Conservation (phyloP, 1,284 basidiomycete species). For the Lignosus rhinocerotis region DNA sequence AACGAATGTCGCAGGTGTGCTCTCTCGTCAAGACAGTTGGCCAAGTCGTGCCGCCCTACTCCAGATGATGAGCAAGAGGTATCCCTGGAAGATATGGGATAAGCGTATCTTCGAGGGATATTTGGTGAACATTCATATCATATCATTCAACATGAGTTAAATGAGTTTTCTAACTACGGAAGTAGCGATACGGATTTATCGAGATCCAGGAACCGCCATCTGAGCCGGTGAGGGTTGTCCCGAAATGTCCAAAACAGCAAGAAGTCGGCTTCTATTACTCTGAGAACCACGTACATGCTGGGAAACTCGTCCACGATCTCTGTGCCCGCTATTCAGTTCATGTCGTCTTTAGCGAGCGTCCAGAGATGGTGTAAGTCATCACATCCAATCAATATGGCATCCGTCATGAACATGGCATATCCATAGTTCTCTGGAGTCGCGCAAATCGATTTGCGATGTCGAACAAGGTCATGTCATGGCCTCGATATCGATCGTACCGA, state of each 20-base stretch:
- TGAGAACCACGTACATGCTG: not conserved
- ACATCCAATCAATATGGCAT: not conserved
- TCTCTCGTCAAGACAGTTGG: not conserved
- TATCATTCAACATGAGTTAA: too few species aligned
- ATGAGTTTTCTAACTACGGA: not conserved
- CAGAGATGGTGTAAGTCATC: not conserved
- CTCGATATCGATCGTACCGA: not conserved
- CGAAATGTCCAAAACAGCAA: not conserved
- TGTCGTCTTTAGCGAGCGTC: not conserved
- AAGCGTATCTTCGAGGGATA: constrained; percentile 8
- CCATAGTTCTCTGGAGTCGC: not conserved
- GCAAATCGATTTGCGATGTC: not conserved
- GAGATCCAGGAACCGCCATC: not conserved
- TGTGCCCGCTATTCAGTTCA: not conserved
- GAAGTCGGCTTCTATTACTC: constrained; percentile 1
- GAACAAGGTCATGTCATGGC: not conserved
- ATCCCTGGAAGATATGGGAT: constrained; percentile 14
- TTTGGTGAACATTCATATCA: not conserved
- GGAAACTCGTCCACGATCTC: not conserved
- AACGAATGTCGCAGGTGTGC: constrained; percentile 2
- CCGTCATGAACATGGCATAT: not conserved
- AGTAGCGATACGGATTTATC: not conserved
- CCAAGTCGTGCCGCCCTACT: not conserved
- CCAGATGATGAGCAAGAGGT: not conserved
- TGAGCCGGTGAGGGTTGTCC: not conserved